Conservation (phyloP, 495 filamentous ascomycete genomes). For the Antarctomyces pellizariae region DNA sequence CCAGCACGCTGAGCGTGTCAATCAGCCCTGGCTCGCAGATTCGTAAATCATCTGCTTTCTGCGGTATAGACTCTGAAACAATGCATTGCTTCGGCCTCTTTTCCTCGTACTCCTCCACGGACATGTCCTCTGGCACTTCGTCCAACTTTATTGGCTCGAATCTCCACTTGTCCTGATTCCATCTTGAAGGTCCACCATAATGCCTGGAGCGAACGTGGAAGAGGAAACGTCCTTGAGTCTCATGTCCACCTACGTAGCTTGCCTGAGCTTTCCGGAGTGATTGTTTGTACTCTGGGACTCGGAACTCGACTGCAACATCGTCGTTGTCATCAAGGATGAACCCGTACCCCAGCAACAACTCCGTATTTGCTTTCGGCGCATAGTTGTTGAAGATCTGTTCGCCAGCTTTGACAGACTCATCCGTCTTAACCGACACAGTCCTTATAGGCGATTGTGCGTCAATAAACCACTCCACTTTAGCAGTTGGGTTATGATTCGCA, state of each 20-base stretch:
- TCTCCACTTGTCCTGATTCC: background rate
- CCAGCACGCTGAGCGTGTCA: background rate
- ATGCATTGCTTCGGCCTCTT: too few species aligned
- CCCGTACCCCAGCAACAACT: conserved; percentile 25
- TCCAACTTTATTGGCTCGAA: background rate
- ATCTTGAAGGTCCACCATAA: too few species aligned
- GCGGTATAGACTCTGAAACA: too few species aligned
- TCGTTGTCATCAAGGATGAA: conserved; percentile 18
- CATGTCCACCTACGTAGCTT: background rate
- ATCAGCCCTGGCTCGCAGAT: background rate
- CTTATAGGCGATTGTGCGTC: background rate
- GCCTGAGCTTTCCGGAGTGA: background rate
- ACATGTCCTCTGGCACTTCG: too few species aligned
- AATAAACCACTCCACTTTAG: conserved; percentile 15
- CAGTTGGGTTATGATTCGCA: conserved; percentile 21
- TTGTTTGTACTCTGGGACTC: background rate
- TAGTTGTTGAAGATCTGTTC: conserved; percentile 27
- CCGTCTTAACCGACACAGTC: background rate
- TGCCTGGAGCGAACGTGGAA: background rate
- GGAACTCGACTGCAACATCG: conserved; percentile 3
- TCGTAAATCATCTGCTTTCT: too few species aligned
- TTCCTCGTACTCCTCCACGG: too few species aligned
- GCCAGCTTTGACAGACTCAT: too few species aligned
- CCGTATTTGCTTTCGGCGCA: conserved; percentile 25
- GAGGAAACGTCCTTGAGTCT: too few species aligned